Evolutionary conservation across 1,284 basidiomycete species (phyloP).

Genomic region (Sporisorium graminicola): DNA sequence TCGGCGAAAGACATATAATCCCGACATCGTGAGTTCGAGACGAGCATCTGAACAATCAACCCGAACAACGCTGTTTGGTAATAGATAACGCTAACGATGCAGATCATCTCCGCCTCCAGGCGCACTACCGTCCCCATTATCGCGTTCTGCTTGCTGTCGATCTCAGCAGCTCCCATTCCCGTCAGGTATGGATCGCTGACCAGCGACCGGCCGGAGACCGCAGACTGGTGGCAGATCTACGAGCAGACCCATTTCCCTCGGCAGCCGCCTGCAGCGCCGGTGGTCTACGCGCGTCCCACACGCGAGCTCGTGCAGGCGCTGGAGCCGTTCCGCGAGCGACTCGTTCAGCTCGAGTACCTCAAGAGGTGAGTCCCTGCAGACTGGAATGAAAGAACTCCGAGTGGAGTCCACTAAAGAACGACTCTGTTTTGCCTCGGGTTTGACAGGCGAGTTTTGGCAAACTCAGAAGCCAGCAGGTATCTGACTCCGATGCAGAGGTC

Average conservation of each 20-base stretch:
- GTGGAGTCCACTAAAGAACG: neutral
- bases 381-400: neutral
- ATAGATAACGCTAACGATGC: neutral
- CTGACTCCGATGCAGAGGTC: slow-evolving; percentile 2
- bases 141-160: neutral
- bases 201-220: neutral
- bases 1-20: neutral
- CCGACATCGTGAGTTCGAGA: neutral
- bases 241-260: neutral
- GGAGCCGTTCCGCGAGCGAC: neutral
- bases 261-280: neutral
- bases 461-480: neutral
- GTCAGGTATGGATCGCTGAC: neutral
- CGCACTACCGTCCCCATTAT: neutral
- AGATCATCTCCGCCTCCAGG: neutral
- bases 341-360: neutral
- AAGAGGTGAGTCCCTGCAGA: neutral
- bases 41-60: neutral
- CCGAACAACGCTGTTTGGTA: neutral
- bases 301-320: neutral
- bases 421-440: no score
- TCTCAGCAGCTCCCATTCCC: neutral
- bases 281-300: neutral
- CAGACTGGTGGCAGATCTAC: neutral
- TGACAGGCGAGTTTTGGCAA: slow-evolving; percentile 7